Base-by-base conservation (phyloP, 192 early-diverging fungal genomes). In the Phycomyces blakesleeanus region DNA sequence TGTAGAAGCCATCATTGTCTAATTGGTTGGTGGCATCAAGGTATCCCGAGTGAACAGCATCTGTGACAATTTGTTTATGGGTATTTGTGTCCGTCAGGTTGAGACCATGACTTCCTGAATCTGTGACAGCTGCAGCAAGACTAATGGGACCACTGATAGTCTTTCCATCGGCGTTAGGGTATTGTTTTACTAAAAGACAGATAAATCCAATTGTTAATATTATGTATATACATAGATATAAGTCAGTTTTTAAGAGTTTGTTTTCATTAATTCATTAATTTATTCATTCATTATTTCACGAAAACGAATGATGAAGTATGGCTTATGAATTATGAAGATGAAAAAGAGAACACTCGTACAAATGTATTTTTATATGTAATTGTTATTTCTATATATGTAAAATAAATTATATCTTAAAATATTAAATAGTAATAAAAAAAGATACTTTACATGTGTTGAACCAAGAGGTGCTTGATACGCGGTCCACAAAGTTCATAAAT, bases 401-500 rank as follows among this genome's bases (percentile, higher is more conserved):
- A 21, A 41, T 21, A 3, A n/a, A 9, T 57, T 51, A 18, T 51
- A 16, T 16, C 5, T 16, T 5, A 51, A 5, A 51, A 51, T 18
- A 51, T 16, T 51, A 51, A 18, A 51, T 51, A 27, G 18, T 10
- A 41, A 10, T 14, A 41, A 41, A 41, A 41, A 41, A 38, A 38
- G 0, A 3, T 12, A 22, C 49, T 49, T 66, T 66, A 66, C 64
- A 34, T 20, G 64, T 66, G 16, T 10, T 51, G 37, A 58, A 66
- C 64, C 64, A 66, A 42, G 53, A 21, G 15, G 64, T 57, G 15
- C 47, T 49, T 0, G 64, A 66, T 8, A 66, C 21, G 38, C 37
- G 42, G 27, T 57, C 55, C 37, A 57, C 47, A 58, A 66, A 66
- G 21, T 51, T 51, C 64, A 66, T 66, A 57, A 66, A 66, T 12